phyloP scores from a whole-genome alignment of 495 filamentous ascomycete species.

The Podospora bellae-mahoneyi region DNA sequence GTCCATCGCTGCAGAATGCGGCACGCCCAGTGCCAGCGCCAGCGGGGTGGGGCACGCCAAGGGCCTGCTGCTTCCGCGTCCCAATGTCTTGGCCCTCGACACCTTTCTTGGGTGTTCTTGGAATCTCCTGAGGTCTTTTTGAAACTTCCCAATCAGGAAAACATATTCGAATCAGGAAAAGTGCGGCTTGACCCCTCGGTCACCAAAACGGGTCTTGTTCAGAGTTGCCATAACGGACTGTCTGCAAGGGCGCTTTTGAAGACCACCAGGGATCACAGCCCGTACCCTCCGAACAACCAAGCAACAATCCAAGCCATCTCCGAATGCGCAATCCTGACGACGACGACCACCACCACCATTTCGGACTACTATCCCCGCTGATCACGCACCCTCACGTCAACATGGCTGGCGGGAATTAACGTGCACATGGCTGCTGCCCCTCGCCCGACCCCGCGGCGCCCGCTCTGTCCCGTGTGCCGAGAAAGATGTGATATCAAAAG shows the following conservation, averaged over 20 bases:
- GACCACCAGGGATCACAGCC: not conserved
- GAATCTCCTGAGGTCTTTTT: no score
- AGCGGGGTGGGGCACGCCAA: not conserved
- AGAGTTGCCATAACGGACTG: not conserved
- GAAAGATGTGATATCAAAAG: not conserved
- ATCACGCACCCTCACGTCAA: not conserved
- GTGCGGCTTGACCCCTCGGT: not conserved
- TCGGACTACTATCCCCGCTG: no score
- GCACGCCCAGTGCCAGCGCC: not conserved
- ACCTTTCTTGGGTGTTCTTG: no score
- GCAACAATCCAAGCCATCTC: not conserved
- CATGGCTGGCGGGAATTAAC: not conserved
- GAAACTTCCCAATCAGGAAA: not conserved
- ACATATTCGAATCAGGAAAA: not conserved
- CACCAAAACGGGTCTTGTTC: not conserved
- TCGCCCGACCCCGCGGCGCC: not conserved
- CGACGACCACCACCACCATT: no score
- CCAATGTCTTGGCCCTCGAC: not conserved
- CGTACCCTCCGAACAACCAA: not conserved
- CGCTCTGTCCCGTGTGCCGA: not conserved
- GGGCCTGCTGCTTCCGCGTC: not conserved
- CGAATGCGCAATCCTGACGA: not conserved
- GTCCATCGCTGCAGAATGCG: not conserved
- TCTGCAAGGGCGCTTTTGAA: not conserved
- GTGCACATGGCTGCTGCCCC: not conserved